Percentiles rank a stretch among this genome's conserved stretches.
These are phyloP conservation scores for Scytalidium sp. DNA, from an alignment of 2,329 filamentous ascomycete species.

Conservation along the genomic window DNA sequence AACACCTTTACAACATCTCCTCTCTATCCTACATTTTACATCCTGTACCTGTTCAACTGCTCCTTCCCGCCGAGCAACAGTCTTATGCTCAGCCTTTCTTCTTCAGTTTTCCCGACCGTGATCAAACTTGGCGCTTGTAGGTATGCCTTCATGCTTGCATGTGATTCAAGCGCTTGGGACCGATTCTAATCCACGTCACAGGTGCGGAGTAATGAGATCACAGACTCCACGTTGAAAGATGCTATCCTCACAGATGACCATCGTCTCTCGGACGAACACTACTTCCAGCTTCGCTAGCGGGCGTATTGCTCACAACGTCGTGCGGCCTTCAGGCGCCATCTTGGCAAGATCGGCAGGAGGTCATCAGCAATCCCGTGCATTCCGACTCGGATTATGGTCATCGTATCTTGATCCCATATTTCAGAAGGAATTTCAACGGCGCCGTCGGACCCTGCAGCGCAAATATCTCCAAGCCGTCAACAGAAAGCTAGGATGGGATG, in stretches of 20 bases:
- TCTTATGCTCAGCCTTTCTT: too few species aligned
- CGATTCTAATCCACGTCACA: neutral
- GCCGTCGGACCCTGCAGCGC: slow-evolving; percentile 39
- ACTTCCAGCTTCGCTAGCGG: slow-evolving; percentile 11
- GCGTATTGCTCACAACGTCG: slow-evolving; percentile 6
- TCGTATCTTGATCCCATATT: slow-evolving; percentile 38
- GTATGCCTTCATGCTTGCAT: too few species aligned
- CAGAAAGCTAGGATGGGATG: slow-evolving; percentile 45
- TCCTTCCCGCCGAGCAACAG: too few species aligned
- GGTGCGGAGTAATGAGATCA: slow-evolving; percentile 2
- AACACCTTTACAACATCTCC: too few species aligned
- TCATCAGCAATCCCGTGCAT: slow-evolving; percentile 40
- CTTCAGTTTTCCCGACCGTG: too few species aligned
- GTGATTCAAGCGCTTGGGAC: neutral
- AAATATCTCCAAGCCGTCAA: slow-evolving; percentile 44
- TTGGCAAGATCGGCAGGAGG: slow-evolving; percentile 3
- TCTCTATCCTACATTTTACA: too few species aligned
- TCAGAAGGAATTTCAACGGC: slow-evolving; percentile 41
- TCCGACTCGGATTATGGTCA: slow-evolving; percentile 48
- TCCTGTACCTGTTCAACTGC: too few species aligned
- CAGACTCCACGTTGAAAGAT: slow-evolving; percentile 14
- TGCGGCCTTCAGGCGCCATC: slow-evolving; percentile 3
- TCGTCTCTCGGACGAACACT: slow-evolving; percentile 13
- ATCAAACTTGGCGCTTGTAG: too few species aligned
- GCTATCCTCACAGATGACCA: slow-evolving; percentile 20